A percentile compares a stretch with the other conserved stretches of the same genome.
These are phyloP conservation scores for Dendrobium huoshanense DNA, from an alignment of 106 monocot genomes.

Conservation along the genomic window DNA sequence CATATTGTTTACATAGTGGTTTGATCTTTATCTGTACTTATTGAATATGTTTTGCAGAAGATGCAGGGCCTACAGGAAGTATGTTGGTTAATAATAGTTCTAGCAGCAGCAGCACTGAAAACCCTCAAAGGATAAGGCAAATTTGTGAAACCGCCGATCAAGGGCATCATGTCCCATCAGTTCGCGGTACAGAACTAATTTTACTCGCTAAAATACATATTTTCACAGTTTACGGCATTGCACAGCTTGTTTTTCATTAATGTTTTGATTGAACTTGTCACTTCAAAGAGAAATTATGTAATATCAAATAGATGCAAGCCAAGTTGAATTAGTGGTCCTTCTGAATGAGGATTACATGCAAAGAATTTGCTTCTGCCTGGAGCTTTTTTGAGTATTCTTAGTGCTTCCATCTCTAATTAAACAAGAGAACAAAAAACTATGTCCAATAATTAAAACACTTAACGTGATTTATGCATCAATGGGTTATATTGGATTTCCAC, in stretches of 20 bases:
- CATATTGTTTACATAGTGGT: neutral
- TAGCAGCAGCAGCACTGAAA: slow-evolving; percentile 64
- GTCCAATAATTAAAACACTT: neutral
- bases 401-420: neutral
- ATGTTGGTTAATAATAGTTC: slow-evolving; percentile 42
- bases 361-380: neutral
- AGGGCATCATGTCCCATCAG: slow-evolving; percentile 47
- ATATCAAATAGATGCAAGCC: neutral
- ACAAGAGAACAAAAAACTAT: neutral
- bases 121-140: slow-evolving; percentile 38
- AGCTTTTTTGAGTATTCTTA: neutral
- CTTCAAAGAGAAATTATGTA: neutral
- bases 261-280: no score
- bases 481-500: neutral
- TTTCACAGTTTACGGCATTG: no score
- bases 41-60: slow-evolving; percentile 41
- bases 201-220: neutral
- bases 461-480: neutral
- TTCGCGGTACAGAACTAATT: slow-evolving; percentile 42
- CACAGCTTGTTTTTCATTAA: no score
- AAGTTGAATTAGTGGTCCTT: neutral
- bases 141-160: slow-evolving; percentile 55
- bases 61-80: slow-evolving; percentile 33
- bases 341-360: neutral
- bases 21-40: neutral